These are phyloP conservation scores for Penicillium cosmopolitanum DNA, from an alignment of 495 filamentous ascomycete genomes.

Conservation along the genomic window DNA sequence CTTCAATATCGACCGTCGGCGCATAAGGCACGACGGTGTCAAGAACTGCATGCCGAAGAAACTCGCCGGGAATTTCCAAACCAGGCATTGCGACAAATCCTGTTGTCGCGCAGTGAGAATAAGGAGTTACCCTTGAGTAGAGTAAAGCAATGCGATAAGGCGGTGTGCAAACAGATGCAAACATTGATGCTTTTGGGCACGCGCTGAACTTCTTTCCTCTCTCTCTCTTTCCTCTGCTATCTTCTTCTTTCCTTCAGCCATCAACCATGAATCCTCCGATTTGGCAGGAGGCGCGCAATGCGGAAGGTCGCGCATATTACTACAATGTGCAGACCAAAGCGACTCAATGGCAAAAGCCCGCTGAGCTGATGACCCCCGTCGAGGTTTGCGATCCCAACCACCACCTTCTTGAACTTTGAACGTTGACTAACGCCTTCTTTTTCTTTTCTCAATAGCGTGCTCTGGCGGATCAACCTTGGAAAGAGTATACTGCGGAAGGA, in stretches of 20 bases:
- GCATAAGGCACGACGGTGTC: conserved; percentile 78
- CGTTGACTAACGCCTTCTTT: conserved; percentile 12
- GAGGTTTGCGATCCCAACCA: conserved; percentile 62
- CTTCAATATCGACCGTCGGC: conserved; percentile 66
- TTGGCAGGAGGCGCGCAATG: conserved; percentile 84
- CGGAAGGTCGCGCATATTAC: conserved; percentile 90
- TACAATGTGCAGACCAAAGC: conserved; percentile 85
- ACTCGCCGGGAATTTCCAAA: conserved; percentile 53
- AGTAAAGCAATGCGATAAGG: conserved; percentile 30
- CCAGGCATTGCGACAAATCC: conserved; percentile 42
- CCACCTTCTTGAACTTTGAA: conserved; percentile 1
- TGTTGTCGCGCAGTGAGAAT: conserved; percentile 26
- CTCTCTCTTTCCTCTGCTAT: conserved; percentile 10
- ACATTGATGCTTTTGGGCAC: conserved; percentile 25
- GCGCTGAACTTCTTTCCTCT: conserved; percentile 9
- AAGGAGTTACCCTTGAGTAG: neutral
- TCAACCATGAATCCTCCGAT: conserved; percentile 64
- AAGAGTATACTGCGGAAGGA: conserved; percentile 83
- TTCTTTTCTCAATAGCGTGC: conserved; percentile 62
- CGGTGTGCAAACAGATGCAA: conserved; percentile 38
- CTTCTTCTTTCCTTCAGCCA: conserved; percentile 20
- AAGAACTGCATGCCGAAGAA: conserved; percentile 72
- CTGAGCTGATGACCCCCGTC: conserved; percentile 82
- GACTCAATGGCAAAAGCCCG: conserved; percentile 93
- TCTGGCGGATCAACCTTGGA: conserved; percentile 84